Percentiles rank a stretch among this genome's conserved stretches.
Evolutionary conservation across 257 asterid species (phyloP).

Genomic region (Vinca minor): DNA sequence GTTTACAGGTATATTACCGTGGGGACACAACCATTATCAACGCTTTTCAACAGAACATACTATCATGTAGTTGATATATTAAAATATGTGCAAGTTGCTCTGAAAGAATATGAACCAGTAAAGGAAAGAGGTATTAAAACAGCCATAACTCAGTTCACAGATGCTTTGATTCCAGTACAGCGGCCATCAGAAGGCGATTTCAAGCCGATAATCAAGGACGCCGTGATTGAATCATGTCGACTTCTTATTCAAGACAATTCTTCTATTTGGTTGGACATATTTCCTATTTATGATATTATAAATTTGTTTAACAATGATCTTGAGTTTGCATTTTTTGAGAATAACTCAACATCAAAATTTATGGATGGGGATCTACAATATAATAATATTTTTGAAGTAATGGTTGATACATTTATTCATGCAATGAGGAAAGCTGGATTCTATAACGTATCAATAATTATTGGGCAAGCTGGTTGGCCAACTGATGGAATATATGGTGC

Average conservation of each 20-base stretch:
- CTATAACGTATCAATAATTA: constrained; percentile 25
- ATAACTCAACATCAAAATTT: constrained; percentile 30
- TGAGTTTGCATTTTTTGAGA: constrained; percentile 61
- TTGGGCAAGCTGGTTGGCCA: constrained; percentile 84
- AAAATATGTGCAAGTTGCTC: background rate
- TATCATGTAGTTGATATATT: background rate
- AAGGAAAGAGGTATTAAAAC: background rate
- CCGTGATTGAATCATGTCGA: constrained; percentile 31
- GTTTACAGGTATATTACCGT: constrained; percentile 5
- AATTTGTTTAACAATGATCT: constrained; percentile 31
- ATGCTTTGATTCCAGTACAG: background rate
- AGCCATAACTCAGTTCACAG: background rate
- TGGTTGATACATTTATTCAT: constrained; percentile 45
- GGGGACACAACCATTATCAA: background rate
- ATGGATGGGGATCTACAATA: constrained; percentile 34
- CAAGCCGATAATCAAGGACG: constrained; percentile 31
- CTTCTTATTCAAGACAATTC: constrained; percentile 33
- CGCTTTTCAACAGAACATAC: background rate
- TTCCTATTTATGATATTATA: constrained; percentile 50
- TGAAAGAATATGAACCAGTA: background rate
- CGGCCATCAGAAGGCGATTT: constrained; percentile 60
- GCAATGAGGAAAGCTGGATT: constrained; percentile 35
- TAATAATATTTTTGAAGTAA: constrained; percentile 54
- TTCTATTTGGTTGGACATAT: constrained; percentile 59
- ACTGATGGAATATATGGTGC: constrained; percentile 50